Evolutionary conservation across 192 early-diverging fungal genomes (phyloP), one percentile per base, ranked within the genome.

Genomic region (Spizellomyces sp.): DNA sequence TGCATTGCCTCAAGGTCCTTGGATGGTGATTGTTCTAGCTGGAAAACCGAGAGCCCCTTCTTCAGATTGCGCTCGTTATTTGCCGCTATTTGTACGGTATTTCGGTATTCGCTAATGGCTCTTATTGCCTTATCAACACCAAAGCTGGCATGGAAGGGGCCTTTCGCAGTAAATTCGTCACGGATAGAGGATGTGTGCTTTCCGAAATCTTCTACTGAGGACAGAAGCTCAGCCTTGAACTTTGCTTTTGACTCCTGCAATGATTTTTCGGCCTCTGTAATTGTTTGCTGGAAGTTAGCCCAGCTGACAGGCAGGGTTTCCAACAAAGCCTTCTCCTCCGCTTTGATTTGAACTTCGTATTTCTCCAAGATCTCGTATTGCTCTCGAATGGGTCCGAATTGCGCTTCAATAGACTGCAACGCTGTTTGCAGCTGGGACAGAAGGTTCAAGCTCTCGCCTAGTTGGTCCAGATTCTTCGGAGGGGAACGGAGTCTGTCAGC

Each of bases 361-460:
- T 87, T 87, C 56, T 87, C 86, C 67, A 87, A 62, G 54, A 88
- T 86, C 67, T 84, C 75, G 66, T 88, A 88, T 65, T 86, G 81
- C 66, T 88, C 87, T 48, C 80, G 73, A 41, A 88, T 88, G 4
- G 87, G 87, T 10, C 62, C 62, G 75, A 88, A 88, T 59, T 88
- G 86, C 9, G 74, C 70, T 60, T 88, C 86, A 47, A 88, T 88
- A 12, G 71, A 45, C 44, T 77, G 44, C 27, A 77, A 62, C 62
- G 86, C 80, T 14, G 62, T 54, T 62, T 88, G 86, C 17, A 88
- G 74, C 58, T 88, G 81, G 9, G 62, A 17, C 43, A 88, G 70
- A 27, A 88, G 66, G 9, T 64, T 68, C 10, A 88, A 69, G 52
- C 83, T 82, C 42, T 88, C 84, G 8, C 77, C 74, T 9, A 88